Conservation (phyloP, 2,329 filamentous ascomycete genomes). For the Aspergillus spinulosporus region DNA sequence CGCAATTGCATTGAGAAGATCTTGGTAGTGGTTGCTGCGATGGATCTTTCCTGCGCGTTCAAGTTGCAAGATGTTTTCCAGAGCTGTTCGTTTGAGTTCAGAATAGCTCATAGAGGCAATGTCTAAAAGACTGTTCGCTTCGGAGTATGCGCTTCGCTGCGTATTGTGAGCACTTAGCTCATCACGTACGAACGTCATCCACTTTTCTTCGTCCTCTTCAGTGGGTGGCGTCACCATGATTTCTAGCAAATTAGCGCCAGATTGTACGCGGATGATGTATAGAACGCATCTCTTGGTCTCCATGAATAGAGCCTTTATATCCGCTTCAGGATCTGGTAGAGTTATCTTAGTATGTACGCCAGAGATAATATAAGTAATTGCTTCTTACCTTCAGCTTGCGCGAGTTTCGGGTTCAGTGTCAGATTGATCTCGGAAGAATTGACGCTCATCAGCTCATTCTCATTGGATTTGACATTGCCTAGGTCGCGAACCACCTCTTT, state of each 20-base stretch:
- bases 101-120: conserved; percentile 86
- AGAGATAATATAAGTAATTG: not conserved
- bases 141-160: conserved; percentile 83
- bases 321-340: conserved; percentile 76
- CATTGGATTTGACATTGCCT: conserved; percentile 93
- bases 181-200: conserved; percentile 76
- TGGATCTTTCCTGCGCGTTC: conserved; percentile 86
- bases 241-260: conserved; percentile 86
- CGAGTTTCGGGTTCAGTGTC: conserved; percentile 84
- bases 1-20: conserved; percentile 95
- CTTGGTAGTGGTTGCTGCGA: conserved; percentile 87
- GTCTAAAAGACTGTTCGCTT: conserved; percentile 78
- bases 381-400: conserved; percentile 69
- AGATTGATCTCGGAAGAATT: conserved; percentile 87
- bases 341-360: conserved; percentile 18
- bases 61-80: conserved; percentile 90
- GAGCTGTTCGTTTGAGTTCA: conserved; percentile 85
- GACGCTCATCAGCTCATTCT: conserved; percentile 85
- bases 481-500: conserved; percentile 91
- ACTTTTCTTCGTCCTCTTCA: conserved; percentile 84
- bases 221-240: conserved; percentile 89
- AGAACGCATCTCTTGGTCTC: conserved; percentile 96
- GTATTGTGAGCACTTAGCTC: conserved; percentile 71
- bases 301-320: conserved; percentile 91
- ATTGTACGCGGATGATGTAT: conserved; percentile 96